A percentile compares a stretch with the other conserved stretches of the same genome.
Conservation (phyloP, 2,329 filamentous ascomycete species). For the Knoxdaviesia proteae region DNA sequence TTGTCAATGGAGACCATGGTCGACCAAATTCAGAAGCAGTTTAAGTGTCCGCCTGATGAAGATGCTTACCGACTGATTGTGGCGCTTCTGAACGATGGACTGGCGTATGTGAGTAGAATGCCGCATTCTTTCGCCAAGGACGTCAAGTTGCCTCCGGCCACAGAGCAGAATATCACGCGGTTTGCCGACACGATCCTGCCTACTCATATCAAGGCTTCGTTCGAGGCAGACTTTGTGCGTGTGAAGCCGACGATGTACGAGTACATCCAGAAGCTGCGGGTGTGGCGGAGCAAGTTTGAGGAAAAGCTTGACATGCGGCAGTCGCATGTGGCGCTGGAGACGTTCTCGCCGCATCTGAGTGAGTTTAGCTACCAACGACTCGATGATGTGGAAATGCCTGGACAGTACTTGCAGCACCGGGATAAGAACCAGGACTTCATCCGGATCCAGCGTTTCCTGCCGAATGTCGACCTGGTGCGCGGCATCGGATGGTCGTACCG, state of each 20-base stretch:
- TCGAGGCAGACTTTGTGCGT: conserved; percentile 89
- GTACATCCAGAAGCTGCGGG: conserved; percentile 91
- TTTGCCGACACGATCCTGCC: conserved; percentile 95
- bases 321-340: conserved; percentile 55
- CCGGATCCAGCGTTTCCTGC: conserved; percentile 88
- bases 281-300: conserved; percentile 94
- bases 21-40: conserved; percentile 95
- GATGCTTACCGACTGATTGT: conserved; percentile 95
- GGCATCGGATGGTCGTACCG: conserved; percentile 82
- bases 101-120: conserved; percentile 79
- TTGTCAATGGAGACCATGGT: conserved; percentile 99
- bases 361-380: conserved; percentile 97
- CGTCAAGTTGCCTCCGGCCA: conserved; percentile 72
- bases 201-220: conserved; percentile 82
- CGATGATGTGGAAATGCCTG: conserved; percentile 93
- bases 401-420: conserved; percentile 90
- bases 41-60: conserved; percentile 96
- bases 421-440: conserved; percentile 99
- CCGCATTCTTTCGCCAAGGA: conserved; percentile 75
- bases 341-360: conserved; percentile 74
- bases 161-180: conserved; percentile 87
- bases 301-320: conserved; percentile 82
- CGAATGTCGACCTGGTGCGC: conserved; percentile 81
- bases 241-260: conserved; percentile 96
- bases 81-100: conserved; percentile 84